Conservation (phyloP, 176 grass and related monocot species). For the Paspalum vaginatum region DNA sequence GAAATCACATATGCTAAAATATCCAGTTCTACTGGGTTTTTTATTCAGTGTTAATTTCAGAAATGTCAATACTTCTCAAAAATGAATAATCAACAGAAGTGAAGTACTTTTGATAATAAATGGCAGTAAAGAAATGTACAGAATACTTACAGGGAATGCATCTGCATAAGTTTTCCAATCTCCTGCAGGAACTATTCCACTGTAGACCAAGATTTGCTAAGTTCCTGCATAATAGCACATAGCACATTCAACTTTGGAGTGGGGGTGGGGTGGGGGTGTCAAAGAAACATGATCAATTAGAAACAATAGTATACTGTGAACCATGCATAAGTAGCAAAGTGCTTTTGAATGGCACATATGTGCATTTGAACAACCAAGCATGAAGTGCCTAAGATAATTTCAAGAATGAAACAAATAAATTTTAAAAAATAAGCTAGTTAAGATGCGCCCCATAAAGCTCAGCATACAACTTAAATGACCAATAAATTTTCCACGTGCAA, state of each 20-base stretch:
- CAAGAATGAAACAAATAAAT: neutral
- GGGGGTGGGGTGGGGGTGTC: neutral
- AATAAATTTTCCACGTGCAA: too few species aligned
- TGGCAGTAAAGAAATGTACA: neutral
- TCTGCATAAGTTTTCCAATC: conserved; percentile 42
- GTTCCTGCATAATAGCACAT: conserved; percentile 50
- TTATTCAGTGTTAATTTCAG: too few species aligned
- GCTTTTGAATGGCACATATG: conserved; percentile 2
- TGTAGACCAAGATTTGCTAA: conserved; percentile 69
- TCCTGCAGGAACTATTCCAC: conserved; percentile 45
- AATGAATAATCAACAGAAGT: neutral
- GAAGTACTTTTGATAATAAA: neutral
- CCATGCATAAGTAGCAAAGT: too few species aligned
- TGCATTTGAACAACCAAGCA: neutral
- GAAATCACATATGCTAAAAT: neutral
- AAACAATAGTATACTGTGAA: neutral
- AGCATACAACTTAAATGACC: too few species aligned
- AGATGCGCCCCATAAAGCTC: too few species aligned
- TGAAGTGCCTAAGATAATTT: neutral
- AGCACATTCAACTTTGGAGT: conserved; percentile 1
- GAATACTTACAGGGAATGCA: conserved; percentile 56
- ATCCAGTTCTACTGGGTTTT: too few species aligned
- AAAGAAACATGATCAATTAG: neutral
- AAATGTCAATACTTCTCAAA: neutral
- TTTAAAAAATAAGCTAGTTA: neutral